Base-by-base conservation (phyloP, 129 eudicot species). In the Helianthus annuus region DNA sequence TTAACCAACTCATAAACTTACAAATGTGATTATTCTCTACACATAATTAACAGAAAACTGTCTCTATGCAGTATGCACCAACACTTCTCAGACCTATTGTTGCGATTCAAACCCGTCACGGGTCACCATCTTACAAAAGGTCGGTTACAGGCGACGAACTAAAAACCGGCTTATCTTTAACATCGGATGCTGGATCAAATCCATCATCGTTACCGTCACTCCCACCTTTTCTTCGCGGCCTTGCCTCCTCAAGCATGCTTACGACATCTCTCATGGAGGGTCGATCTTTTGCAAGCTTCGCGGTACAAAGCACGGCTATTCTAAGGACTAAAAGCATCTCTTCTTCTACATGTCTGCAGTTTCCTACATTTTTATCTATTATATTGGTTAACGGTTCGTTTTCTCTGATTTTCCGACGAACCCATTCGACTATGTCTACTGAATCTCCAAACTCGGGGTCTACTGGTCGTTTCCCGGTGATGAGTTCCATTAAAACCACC, bases 191-290 rank as follows among this genome's bases (percentile, higher is more conserved):
- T 44, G 61, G 48, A 55, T 36, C 48, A 46, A 62, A 69, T 48
- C 85, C 82, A 3, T 78, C 90, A 55, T 52, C 73, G 79, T 36
- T 80, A 68, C 76, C 83, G 75, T 51, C 76, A 61, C 82, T 86
- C 48, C 85, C 74, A 49, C 96, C 84, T 82, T 93, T 93, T 69
- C 98, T 64, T 17, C 98, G 70, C 22, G 98, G 98, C 69, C 89
- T 87, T 1, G 98, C 98, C 71, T 89, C 98, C 81, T 80, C 95
- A 8, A 93, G 96, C 96, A 93, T 93, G 19, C 96, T 89, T 44
- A 93, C 42, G 32, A 93, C 92, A 19, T 93, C 98, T 66, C 98
- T 77, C 98, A 93, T 93, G 24, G 98, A 87, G 42, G 96, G 98
- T 29, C 98, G 81, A 32, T 93, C 98, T 78, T 83, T 93, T 7